These are phyloP conservation scores for Colletotrichum aenigma DNA, from an alignment of 2,329 filamentous ascomycete genomes.

Conservation along the genomic window DNA sequence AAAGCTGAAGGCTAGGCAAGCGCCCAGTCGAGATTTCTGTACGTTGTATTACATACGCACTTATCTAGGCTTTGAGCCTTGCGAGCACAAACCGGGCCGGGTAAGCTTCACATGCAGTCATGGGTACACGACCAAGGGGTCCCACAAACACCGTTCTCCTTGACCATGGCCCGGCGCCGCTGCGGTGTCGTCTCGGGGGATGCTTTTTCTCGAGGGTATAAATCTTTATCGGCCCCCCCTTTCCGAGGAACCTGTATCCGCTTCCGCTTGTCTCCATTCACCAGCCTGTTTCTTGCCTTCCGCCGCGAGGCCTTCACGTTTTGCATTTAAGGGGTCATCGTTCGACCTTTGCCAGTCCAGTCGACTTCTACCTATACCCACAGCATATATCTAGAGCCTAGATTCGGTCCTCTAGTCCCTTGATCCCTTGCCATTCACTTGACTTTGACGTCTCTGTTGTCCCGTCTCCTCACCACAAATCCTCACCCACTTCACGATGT, in stretches of 20 bases:
- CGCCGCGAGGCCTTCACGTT: background rate
- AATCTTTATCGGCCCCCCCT: slow-evolving; percentile 3
- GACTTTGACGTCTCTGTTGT: background rate
- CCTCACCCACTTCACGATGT: background rate
- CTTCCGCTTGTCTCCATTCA: background rate
- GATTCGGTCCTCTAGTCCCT: background rate
- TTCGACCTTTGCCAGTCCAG: background rate
- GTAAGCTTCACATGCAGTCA: slow-evolving; percentile 13
- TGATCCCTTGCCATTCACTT: background rate
- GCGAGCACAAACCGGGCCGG: background rate
- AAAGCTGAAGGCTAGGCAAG: background rate
- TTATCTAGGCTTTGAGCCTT: slow-evolving; percentile 1
- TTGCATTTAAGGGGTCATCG: background rate
- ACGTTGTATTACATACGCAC: background rate
- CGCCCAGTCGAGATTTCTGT: background rate
- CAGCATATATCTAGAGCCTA: background rate
- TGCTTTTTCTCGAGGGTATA: background rate
- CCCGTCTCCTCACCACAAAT: background rate
- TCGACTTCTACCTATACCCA: slow-evolving; percentile 6
- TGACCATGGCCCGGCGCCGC: slow-evolving; percentile 4
- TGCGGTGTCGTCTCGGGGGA: background rate
- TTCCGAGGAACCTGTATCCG: background rate
- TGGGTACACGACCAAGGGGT: background rate
- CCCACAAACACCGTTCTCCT: background rate
- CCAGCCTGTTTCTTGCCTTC: slow-evolving; percentile 1